phyloP scores from a whole-genome alignment of 176 grass and related monocot genomes.

The Carex parvula region DNA sequence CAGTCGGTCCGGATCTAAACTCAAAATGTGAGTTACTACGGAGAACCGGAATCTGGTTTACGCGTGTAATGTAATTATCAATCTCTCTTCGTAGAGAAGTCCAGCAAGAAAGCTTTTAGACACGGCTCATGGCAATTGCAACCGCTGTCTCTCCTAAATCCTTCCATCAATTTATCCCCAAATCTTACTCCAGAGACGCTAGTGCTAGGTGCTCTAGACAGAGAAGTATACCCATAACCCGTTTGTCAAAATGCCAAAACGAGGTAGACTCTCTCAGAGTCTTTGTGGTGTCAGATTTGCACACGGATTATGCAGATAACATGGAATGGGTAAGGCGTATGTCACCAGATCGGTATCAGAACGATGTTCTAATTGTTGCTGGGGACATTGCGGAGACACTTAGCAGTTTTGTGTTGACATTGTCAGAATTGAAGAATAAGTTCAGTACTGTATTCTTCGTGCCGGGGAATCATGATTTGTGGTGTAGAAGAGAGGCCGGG shows the following conservation, averaged over 20 bases:
- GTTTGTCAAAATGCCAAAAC: constrained; percentile 31
- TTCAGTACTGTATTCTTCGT: constrained; percentile 81
- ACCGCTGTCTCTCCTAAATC: background rate
- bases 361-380: constrained; percentile 76
- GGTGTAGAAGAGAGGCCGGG: constrained; percentile 66
- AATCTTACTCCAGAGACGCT: background rate
- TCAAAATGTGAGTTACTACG: too few relatives aligned
- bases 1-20: too few relatives aligned
- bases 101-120: background rate
- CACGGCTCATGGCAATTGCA: constrained; percentile 15
- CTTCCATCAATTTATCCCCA: background rate
- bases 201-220: background rate
- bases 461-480: constrained; percentile 91
- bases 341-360: constrained; percentile 33
- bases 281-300: constrained; percentile 86
- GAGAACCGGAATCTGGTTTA: background rate
- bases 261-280: constrained; percentile 41
- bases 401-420: constrained; percentile 61
- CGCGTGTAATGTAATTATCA: background rate
- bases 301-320: constrained; percentile 88
- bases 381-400: constrained; percentile 83
- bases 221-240: constrained; percentile 19
- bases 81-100: background rate
- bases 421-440: constrained; percentile 53
- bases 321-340: constrained; percentile 91